A percentile compares a stretch with the other conserved stretches of the same genome.
phyloP scores from a whole-genome alignment of 2,329 filamentous ascomycete genomes.

The Calonectria pseudoreteaudii region DNA sequence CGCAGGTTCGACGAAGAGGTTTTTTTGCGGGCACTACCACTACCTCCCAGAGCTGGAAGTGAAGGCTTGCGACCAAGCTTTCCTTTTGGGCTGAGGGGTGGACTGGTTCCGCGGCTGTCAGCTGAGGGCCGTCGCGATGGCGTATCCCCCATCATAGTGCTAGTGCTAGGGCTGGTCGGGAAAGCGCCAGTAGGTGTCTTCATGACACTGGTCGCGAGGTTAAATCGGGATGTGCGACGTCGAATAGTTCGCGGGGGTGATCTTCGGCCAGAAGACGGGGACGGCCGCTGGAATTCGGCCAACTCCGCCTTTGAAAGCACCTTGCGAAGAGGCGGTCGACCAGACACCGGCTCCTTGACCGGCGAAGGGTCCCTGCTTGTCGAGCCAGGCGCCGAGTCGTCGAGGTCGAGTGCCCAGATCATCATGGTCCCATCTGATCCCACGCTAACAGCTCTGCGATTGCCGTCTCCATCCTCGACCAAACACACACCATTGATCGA shows the following conservation, averaged over 20 bases:
- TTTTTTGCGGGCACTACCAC: conserved; percentile 60
- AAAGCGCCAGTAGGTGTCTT: conserved; percentile 55
- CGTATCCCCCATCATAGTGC: conserved; percentile 55
- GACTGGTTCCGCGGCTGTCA: conserved; percentile 59
- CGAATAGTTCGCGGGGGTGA: conserved; percentile 68
- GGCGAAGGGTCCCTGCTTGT: conserved; percentile 66
- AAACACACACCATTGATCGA: conserved; percentile 88
- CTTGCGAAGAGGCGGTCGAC: conserved; percentile 81
- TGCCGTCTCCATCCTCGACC: conserved; percentile 68
- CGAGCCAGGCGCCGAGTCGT: conserved; percentile 55
- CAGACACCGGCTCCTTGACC: conserved; percentile 63
- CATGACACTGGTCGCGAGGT: conserved; percentile 50
- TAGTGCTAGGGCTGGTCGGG: conserved; percentile 55
- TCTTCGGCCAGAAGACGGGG: conserved; percentile 58
- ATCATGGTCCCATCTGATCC: conserved; percentile 86
- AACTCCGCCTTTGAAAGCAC: conserved; percentile 90
- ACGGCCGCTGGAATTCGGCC: conserved; percentile 77
- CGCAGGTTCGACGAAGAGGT: conserved; percentile 59
- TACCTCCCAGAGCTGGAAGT: conserved; percentile 60
- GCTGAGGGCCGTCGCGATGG: conserved; percentile 62
- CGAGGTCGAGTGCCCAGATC: conserved; percentile 75
- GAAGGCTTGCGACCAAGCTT: conserved; percentile 64
- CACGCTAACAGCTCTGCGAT: conserved; percentile 75
- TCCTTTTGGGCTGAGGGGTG: conserved; percentile 62
- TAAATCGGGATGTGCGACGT: conserved; percentile 66